These are phyloP conservation scores for Aspergillus bertholletiae DNA, from an alignment of 495 filamentous ascomycete species.

Conservation along the genomic window DNA sequence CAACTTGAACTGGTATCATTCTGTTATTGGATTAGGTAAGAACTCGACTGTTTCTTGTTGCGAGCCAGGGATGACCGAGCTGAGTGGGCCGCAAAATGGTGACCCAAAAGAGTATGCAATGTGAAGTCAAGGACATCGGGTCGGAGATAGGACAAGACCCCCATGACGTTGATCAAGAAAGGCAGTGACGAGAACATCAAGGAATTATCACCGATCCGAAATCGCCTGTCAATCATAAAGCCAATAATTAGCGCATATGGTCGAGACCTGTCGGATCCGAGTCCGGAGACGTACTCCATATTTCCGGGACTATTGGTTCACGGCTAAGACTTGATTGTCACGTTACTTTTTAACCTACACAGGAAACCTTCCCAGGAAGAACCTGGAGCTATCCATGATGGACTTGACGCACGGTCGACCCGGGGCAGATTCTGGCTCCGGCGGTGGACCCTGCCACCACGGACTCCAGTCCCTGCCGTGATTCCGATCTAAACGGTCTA, in stretches of 20 bases:
- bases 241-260: background rate
- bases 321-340: no score
- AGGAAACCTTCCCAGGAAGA: no score
- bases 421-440: constrained; percentile 9
- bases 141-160: background rate
- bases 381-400: no score
- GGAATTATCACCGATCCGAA: background rate
- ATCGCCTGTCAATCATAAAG: background rate
- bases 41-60: background rate
- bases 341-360: no score
- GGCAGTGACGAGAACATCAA: background rate
- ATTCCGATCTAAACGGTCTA: background rate
- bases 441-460: background rate
- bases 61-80: no score
- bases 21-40: background rate
- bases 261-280: background rate
- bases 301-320: no score
- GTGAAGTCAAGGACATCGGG: background rate
- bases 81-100: background rate
- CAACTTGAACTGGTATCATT: no score
- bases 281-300: background rate
- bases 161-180: background rate
- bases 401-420: background rate
- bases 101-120: background rate
- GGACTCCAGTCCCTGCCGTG: constrained; percentile 2